phyloP scores from a whole-genome alignment of 768 basidiomycete genomes.

The Tubosaeta sp. region DNA sequence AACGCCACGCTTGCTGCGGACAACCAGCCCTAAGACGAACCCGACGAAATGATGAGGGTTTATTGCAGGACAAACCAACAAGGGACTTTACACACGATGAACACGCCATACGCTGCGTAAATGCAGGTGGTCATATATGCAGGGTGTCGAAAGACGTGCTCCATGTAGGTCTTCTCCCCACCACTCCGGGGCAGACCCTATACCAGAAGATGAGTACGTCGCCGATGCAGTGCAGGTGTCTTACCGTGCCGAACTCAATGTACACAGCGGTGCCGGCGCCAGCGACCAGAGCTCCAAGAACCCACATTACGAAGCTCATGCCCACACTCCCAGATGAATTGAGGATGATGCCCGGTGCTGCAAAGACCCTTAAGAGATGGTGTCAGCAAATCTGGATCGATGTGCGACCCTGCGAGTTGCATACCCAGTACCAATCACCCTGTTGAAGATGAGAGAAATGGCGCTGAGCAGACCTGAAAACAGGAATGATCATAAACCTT shows the following conservation, averaged over 20 bases:
- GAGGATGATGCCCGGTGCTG: slow-evolving; percentile 64
- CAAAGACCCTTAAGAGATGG: slow-evolving; percentile 53
- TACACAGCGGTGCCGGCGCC: slow-evolving; percentile 66
- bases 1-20: slow-evolving; percentile 63
- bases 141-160: slow-evolving; percentile 63
- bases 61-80: background rate
- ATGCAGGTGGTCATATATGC: slow-evolving; percentile 57
- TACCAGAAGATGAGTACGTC: background rate
- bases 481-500: background rate
- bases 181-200: slow-evolving; percentile 68
- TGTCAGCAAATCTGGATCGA: background rate
- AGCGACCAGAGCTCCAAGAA: slow-evolving; percentile 61
- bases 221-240: slow-evolving; percentile 4
- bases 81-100: slow-evolving; percentile 43
- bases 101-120: slow-evolving; percentile 53
- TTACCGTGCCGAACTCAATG: slow-evolving; percentile 68
- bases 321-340: slow-evolving; percentile 68
- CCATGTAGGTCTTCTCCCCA: slow-evolving; percentile 74
- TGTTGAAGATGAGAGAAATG: slow-evolving; percentile 67
- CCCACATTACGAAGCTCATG: slow-evolving; percentile 65
- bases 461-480: slow-evolving; percentile 41
- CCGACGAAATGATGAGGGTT: background rate
- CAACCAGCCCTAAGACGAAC: slow-evolving; percentile 45
- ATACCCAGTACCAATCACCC: slow-evolving; percentile 71
- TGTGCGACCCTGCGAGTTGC: background rate